Evolutionary conservation across 2,329 filamentous ascomycete species (phyloP).

Genomic region (Mycosphaerella sp.): DNA sequence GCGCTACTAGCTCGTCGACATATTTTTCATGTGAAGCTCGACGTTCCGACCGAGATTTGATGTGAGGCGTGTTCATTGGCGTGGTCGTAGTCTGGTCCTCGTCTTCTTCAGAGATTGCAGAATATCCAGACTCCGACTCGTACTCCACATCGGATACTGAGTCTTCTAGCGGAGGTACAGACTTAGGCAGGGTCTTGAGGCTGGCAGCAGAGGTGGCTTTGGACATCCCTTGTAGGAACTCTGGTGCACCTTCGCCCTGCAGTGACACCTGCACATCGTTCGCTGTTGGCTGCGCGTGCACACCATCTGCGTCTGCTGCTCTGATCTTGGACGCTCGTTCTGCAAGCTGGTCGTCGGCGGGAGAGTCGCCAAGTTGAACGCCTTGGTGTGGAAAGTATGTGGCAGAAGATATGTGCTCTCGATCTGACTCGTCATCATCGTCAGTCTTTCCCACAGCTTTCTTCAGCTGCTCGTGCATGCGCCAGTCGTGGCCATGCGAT

Average conservation of each 20-base stretch:
- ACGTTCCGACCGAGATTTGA: slow-evolving; percentile 26
- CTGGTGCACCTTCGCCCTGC: slow-evolving; percentile 54
- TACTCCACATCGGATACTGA: slow-evolving; percentile 36
- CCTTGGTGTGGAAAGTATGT: slow-evolving; percentile 73
- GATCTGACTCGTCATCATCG: slow-evolving; percentile 61
- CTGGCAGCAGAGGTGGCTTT: slow-evolving; percentile 16
- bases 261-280: slow-evolving; percentile 59
- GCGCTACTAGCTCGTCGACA: slow-evolving; percentile 42
- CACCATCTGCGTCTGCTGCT: slow-evolving; percentile 2
- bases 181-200: slow-evolving; percentile 18
- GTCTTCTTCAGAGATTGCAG: slow-evolving; percentile 49
- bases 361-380: slow-evolving; percentile 39
- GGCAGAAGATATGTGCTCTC: slow-evolving; percentile 82
- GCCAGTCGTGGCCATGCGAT: slow-evolving; percentile 18
- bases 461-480: slow-evolving; percentile 13
- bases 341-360: slow-evolving; percentile 26
- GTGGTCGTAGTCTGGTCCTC: slow-evolving; percentile 14
- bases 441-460: slow-evolving; percentile 39
- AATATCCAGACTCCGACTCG: slow-evolving; percentile 39
- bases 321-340: slow-evolving; percentile 22
- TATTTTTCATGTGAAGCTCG: slow-evolving; percentile 8
- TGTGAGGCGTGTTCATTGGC: slow-evolving; percentile 31
- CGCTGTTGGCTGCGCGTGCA: not conserved
- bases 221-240: slow-evolving; percentile 54
- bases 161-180: slow-evolving; percentile 16